Evolutionary conservation across 306 rosid species (phyloP).

Genomic region (Carpinus viminea): DNA sequence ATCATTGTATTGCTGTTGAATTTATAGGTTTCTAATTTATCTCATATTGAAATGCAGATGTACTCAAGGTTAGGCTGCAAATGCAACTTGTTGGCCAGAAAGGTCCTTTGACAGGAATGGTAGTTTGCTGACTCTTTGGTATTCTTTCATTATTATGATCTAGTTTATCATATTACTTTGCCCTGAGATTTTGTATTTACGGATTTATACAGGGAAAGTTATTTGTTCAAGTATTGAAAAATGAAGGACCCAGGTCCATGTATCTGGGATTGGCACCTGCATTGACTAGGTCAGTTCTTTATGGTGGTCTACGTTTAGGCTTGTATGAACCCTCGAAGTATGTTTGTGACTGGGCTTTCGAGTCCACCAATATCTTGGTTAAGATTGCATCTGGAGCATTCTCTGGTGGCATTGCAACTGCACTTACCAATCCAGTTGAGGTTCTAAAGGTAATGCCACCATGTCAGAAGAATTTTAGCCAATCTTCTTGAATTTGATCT

Average conservation of each 20-base stretch:
- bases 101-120: conserved; percentile 94
- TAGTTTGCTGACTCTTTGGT: conserved; percentile 40
- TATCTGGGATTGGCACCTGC: conserved; percentile 89
- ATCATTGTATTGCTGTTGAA: conserved; percentile 12
- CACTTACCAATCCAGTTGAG: conserved; percentile 88
- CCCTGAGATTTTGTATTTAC: conserved; percentile 22
- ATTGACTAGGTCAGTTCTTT: conserved; percentile 81
- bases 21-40: conserved; percentile 12
- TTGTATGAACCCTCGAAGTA: conserved; percentile 91
- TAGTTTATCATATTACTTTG: conserved; percentile 26
- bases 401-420: conserved; percentile 83
- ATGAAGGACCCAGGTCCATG: conserved; percentile 86
- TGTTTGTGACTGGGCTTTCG: conserved; percentile 79
- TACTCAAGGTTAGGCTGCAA: conserved; percentile 93
- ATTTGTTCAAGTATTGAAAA: conserved; percentile 55
- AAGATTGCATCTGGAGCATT: conserved; percentile 85
- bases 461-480: conserved; percentile 8
- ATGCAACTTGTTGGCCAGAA: conserved; percentile 97
- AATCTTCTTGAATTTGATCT: conserved; percentile 13
- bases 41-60: conserved; percentile 69
- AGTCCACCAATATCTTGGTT: conserved; percentile 73
- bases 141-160: conserved; percentile 28
- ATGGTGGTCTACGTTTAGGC: conserved; percentile 97
- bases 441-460: conserved; percentile 70
- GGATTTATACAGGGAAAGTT: conserved; percentile 62